Evolutionary conservation across 23 red algal species (phyloP), one percentile per base, ranked within the genome.

Genomic region (Pyropia haitanensis): DNA sequence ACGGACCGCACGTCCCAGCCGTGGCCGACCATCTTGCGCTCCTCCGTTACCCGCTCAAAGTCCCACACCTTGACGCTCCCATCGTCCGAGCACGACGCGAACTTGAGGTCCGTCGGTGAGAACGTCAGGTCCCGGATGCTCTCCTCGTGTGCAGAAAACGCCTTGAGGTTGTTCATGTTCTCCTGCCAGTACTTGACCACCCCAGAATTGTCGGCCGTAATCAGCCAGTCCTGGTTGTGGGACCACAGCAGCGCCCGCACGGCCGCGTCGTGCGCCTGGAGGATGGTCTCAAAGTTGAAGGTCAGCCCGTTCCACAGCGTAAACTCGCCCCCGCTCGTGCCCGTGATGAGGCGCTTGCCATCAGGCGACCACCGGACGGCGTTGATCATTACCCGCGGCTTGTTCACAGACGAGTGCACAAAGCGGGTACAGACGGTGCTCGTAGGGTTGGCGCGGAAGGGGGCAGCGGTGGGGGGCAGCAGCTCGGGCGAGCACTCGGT

Each of bases 251-350:
- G 91, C 33, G 51, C 72, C n/a, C 94, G 72, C 24, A 98, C 69
- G 29, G 88, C 94, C 2, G 85, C 53, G 27, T 90, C 78, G 39
- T 98, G 94, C n/a, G 94, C 94, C 58, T 90, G 85, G 7, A 98
- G 75, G 48, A 98, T 98, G 18, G 94, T 98, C 64, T 98, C 94
- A 72, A 98, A 98, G 62, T 98, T 98, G 68, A 98, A 98, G 2
- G 94, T 98, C 27, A 89, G 77, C 23, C 94, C 94, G 65, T 98
- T 82, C 94, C 94, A 98, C 30, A 98, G 57, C 5, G 94, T 98
- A 52, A 98, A 98, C 66, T 98, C 94, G 6, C 94, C 94, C 14
- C 79, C 91, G 26, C 76, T 87, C 0, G 94, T 86, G n/a, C 94
- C 94, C 16, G 92, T 96, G 70, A 98, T 91, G 44, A 98, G 94